A percentile compares a stretch with the other conserved stretches of the same genome.
phyloP scores from a whole-genome alignment of 495 filamentous ascomycete species.

The Paragyromitra xinjiangensis region DNA sequence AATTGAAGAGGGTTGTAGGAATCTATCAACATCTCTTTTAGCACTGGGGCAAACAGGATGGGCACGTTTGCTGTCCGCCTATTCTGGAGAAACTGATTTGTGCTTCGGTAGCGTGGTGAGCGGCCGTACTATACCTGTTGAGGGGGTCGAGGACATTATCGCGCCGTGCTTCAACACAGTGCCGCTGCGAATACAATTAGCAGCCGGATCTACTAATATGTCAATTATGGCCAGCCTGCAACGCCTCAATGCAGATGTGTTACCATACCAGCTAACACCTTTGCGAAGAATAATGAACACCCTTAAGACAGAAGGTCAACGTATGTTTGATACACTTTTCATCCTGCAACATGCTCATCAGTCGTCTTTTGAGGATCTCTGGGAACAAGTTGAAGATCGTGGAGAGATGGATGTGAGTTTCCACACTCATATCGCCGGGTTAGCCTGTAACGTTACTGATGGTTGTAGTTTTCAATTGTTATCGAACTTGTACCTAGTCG shows the following conservation, averaged over 20 bases:
- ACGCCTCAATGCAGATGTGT: constrained; percentile 64
- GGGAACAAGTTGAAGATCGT: constrained; percentile 71
- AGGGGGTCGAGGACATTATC: constrained; percentile 74
- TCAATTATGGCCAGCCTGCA: constrained; percentile 67
- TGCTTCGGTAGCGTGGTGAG: constrained; percentile 84
- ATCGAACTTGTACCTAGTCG: constrained; percentile 71
- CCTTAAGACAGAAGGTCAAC: constrained; percentile 59
- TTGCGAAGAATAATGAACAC: constrained; percentile 69
- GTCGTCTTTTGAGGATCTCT: constrained; percentile 67
- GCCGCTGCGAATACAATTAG: constrained; percentile 72
- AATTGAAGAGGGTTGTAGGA: constrained; percentile 63
- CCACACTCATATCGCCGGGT: not conserved
- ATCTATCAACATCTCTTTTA: constrained; percentile 68
- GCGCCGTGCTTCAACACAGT: constrained; percentile 91
- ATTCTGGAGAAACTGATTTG: constrained; percentile 68
- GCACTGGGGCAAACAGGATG: constrained; percentile 74
- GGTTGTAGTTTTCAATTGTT: constrained; percentile 67
- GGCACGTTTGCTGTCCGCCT: constrained; percentile 67
- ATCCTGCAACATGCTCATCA: constrained; percentile 70
- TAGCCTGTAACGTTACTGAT: constrained; percentile 32
- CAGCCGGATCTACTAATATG: constrained; percentile 60
- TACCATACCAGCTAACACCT: constrained; percentile 74
- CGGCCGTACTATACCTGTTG: constrained; percentile 72
- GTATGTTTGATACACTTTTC: constrained; percentile 79
- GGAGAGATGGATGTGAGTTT: constrained; percentile 76